Evolutionary conservation across 192 early-diverging fungal species (phyloP), one percentile per base, ranked within the genome.

Genomic region (Rhizophagus prolifer): DNA sequence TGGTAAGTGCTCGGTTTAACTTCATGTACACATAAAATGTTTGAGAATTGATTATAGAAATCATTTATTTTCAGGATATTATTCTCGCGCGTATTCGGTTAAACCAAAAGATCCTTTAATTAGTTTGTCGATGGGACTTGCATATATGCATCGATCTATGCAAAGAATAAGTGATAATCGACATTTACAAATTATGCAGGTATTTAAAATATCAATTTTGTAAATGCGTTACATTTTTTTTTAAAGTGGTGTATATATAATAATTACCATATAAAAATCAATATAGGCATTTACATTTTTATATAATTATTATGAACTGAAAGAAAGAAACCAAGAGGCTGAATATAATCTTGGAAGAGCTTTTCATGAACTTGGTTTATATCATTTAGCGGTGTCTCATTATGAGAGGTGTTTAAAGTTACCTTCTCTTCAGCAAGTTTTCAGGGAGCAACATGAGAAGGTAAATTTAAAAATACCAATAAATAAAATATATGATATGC

Each of bases 261-360:
- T 14, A 50, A 50, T 13, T 13, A 26, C 3, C 12, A 1, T 13
- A 62, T 28, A 62, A 62, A 26, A 34, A 47, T 50, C 9, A 3
- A 54, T 31, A 67, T 31, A 81, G 79, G 90, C 86, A 13, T 89
- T 94, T 74, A 84, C 88, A 50, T 92, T 93, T 75, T 46, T 94
- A 30, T 83, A 82, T 70, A 83, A 88, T 41, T 94, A 94, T 78
- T 79, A 80, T 58, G 84, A 90, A 63, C 63, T 90, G 26, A 78
- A 78, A 34, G 79, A 73, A 14, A 68, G 72, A 4, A 82, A 74
- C 46, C 84, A 85, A 72, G 95, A 96, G 75, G 87, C 90, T 41
- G 85, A 88, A 25, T 99, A 94, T 78, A 99, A 99, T 79, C 76
- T 94, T 59, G 98, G 87, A 0, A 85, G 97, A n/a, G 90, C 92